Base-by-base conservation (phyloP, 228 moss, liverwort and hornwort genomes). In the Sphagnum magellanicum region DNA sequence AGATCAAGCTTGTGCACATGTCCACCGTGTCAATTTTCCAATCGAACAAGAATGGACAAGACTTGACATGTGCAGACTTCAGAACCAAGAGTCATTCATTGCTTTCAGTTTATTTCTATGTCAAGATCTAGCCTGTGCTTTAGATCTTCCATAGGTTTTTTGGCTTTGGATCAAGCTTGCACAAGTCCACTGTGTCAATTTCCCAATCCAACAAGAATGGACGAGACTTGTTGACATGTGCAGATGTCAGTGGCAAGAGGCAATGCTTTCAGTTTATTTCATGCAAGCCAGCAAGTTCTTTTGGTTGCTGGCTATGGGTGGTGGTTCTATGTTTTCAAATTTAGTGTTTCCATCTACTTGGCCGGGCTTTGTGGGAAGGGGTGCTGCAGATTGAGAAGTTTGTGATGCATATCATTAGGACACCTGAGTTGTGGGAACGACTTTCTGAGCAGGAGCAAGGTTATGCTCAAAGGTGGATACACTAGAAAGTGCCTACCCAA, bases 381-480 rank as follows among this genome's bases (percentile, higher is more conserved):
- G 32, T 64, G 16, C 16, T 61, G 70, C 76, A 87, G 87, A 83
- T 97, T 67, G 97, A 98, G 71, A 82, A 65, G 67, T 88, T 82
- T 78, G 71, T 88, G 10, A 70, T 88, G 55, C 81, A 93, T 73
- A 83, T 91, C 49, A 73, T 81, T 50, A 78, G 78, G 72, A 85
- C 85, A 10, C 72, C 73, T 17, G 90, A 87, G 52, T 68, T 85
- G 6, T 88, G 87, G 76, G 83, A 82, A 51, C 87, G 87, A 53
- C 90, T 98, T 8, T 92, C 90, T 16, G 53, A 76, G 7, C 76
- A 70, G 49, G 94, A 98, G 77, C 84, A 90, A 75, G 93, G 81
- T 16, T 90, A 85, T 67, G 90, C 90, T 12, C 77, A 78, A 61
- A 88, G 77, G 84, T 92, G 63, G 52, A 53, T 66, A 8, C 5